phyloP scores from a whole-genome alignment of 202 grass and related monocot genomes.

The Saccharum hybrid region DNA sequence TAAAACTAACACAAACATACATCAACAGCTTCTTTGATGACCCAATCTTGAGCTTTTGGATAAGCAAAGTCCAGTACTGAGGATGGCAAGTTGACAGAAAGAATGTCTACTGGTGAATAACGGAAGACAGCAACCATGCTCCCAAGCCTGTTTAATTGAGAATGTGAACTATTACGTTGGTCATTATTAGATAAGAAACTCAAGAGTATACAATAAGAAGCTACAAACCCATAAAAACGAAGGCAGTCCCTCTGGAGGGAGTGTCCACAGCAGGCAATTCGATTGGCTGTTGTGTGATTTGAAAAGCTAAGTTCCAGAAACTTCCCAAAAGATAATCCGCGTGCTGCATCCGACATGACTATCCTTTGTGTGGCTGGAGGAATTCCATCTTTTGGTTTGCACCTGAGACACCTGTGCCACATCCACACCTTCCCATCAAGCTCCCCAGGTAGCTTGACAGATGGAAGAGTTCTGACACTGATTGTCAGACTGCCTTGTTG shows the following conservation, averaged over 20 bases:
- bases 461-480: constrained; percentile 69
- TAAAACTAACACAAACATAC: constrained; percentile 61
- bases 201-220: constrained; percentile 20
- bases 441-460: constrained; percentile 73
- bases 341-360: constrained; percentile 91
- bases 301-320: constrained; percentile 99
- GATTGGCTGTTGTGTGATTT: constrained; percentile 88
- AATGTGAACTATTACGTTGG: constrained; percentile 44
- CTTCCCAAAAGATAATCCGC: constrained; percentile 97
- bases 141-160: constrained; percentile 65
- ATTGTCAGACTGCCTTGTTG: constrained; percentile 92
- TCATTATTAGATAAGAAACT: constrained; percentile 7
- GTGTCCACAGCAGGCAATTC: constrained; percentile 92
- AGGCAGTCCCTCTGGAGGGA: constrained; percentile 98
- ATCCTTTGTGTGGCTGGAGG: constrained; percentile 76
- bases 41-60: constrained; percentile 63
- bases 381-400: constrained; percentile 74
- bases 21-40: constrained; percentile 70
- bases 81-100: constrained; percentile 86
- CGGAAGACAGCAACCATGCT: constrained; percentile 95
- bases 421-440: constrained; percentile 97
- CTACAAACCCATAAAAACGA: constrained; percentile 90
- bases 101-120: constrained; percentile 92
- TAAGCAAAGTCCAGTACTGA: constrained; percentile 77
- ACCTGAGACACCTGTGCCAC: constrained; percentile 96